Conservation (phyloP, 176 grass and related monocot species). For the Oryza brachyantha region DNA sequence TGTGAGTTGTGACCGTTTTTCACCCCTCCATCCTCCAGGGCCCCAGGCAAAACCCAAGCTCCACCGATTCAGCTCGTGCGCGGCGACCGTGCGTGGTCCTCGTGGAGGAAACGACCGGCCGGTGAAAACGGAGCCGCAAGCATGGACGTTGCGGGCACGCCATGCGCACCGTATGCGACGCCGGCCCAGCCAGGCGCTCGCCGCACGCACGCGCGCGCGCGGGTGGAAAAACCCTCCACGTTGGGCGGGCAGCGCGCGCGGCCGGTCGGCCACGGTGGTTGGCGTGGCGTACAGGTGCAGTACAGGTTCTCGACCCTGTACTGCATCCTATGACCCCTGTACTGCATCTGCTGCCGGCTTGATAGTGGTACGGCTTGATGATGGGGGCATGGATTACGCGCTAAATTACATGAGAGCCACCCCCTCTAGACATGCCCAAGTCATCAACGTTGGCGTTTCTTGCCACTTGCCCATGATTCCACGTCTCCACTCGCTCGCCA, state of each 20-base stretch:
- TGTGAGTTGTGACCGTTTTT: too few species aligned
- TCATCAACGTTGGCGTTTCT: neutral
- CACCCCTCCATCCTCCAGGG: too few species aligned
- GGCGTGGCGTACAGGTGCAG: constrained; percentile 23
- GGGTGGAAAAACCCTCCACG: neutral
- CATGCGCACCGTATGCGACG: neutral
- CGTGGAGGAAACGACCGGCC: neutral
- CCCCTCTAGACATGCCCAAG: neutral
- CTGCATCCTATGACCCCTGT: too few species aligned
- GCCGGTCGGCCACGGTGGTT: too few species aligned
- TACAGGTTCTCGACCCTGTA: constrained; percentile 25
- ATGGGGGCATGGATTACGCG: neutral
- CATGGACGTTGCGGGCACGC: neutral
- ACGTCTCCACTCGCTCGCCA: neutral
- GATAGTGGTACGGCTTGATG: neutral
- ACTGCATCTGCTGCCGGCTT: neutral
- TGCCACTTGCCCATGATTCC: neutral
- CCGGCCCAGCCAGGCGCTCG: too few species aligned
- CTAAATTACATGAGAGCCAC: constrained; percentile 5
- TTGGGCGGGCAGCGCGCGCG: too few species aligned
- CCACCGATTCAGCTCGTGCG: neutral
- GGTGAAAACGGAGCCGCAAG: neutral
- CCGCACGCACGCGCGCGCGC: neutral
- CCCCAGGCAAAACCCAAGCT: too few species aligned
- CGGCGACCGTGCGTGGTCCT: neutral